Base-by-base conservation (phyloP, 768 basidiomycete genomes). In the Sarcodon aspratus region DNA sequence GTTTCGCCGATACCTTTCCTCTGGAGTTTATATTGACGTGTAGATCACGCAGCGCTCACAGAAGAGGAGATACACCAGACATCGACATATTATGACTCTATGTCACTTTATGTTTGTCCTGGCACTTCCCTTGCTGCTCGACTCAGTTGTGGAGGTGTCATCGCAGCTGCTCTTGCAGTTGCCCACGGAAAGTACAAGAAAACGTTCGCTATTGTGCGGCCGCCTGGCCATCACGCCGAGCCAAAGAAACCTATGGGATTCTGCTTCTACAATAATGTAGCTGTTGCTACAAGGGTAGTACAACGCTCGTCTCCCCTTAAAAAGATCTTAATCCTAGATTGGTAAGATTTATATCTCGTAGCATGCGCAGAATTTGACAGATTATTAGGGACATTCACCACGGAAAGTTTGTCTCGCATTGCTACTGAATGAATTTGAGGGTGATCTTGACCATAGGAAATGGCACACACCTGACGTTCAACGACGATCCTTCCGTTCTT, bases 211-310 rank as follows among this genome's bases (percentile, higher is more conserved):
- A 87, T 96, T 54, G 91, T 96, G 34, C 76, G 93, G 48, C 93
- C 93, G 13, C 93, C 93, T 0, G 93, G 93, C 1, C 93, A 97
- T 62, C 93, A 97, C 59, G 94, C 93, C 10, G 93, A 97, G 61
- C 93, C 93, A 9, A 86, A 93, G 52, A 83, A 91, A 60, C 85
- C 87, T 53, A 94, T 95, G 91, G 93, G 93, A 2, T 97, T 97
- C 63, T 96, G 94, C 66, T 94, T 97, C 69, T 94, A 88, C 69
- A 97, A 97, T 64, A 97, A 97, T 60, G 90, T 92, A 33, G 87
- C 93, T 2, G 85, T 97, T 12, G 92, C 91, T 3, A 78, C 88
- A 21, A 76, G 78, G 57, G 84, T 90, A 35, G 79, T 85, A 21
- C 80, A 86, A 59, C 68, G 82, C 55, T 55, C 70, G 48, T 83